Evolutionary conservation across 1,284 basidiomycete genomes (phyloP).

Genomic region (Ceratobasidium sp.): DNA sequence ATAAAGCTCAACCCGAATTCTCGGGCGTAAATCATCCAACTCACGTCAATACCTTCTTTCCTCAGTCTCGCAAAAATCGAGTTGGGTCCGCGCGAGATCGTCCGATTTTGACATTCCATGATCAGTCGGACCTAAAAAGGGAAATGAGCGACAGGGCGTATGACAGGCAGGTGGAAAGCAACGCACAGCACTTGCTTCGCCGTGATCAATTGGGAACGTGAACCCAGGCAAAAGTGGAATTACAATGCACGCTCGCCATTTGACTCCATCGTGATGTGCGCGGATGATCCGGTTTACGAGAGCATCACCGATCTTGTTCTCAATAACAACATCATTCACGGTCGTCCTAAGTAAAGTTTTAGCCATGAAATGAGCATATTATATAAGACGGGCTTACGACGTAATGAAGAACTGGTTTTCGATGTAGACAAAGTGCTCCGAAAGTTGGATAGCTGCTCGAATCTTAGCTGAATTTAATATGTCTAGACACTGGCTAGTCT

Average conservation of each 20-base stretch:
- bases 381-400: slow-evolving; percentile 65
- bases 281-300: slow-evolving; percentile 92
- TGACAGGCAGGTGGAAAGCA: background rate
- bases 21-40: slow-evolving; percentile 52
- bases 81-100: slow-evolving; percentile 89
- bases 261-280: slow-evolving; percentile 83
- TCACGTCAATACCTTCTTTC: slow-evolving; percentile 89
- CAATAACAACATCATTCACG: slow-evolving; percentile 87
- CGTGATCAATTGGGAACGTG: slow-evolving; percentile 91
- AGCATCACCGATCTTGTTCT: slow-evolving; percentile 96
- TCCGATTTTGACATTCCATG: slow-evolving; percentile 91
- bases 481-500: slow-evolving; percentile 49
- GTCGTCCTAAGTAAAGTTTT: slow-evolving; percentile 70
- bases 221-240: slow-evolving; percentile 96
- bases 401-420: slow-evolving; percentile 99
- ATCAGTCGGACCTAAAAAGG: slow-evolving; percentile 83
- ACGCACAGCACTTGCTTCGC: slow-evolving; percentile 89
- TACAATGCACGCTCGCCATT: slow-evolving; percentile 94
- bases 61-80: slow-evolving; percentile 92
- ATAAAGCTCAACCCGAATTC: background rate
- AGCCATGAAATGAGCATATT: background rate
- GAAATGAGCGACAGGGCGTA: slow-evolving; percentile 46
- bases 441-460: slow-evolving; percentile 86
- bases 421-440: slow-evolving; percentile 93
- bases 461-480: background rate